Percentiles rank a stretch among this genome's conserved stretches.
Evolutionary conservation across 1,284 basidiomycete genomes (phyloP).

Genomic region (Ganoderma resinaceum): DNA sequence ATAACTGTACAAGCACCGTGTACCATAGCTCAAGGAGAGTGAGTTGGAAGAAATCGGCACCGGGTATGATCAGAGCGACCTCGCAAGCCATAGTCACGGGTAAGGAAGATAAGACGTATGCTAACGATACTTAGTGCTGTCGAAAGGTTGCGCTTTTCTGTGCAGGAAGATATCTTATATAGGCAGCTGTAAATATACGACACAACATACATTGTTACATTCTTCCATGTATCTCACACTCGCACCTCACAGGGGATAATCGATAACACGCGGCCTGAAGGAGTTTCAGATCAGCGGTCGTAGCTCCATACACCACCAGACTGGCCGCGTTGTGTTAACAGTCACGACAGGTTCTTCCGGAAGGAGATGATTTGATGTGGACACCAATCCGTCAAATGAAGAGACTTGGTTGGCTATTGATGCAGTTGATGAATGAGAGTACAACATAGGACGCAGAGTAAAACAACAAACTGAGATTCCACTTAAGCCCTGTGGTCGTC

Average conservation of each 20-base stretch:
- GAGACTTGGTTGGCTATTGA: slow-evolving; percentile 64
- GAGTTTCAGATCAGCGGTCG: slow-evolving; percentile 18
- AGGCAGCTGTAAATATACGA: too few relatives aligned
- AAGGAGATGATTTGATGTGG: slow-evolving; percentile 91
- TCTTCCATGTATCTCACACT: not conserved
- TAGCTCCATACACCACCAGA: slow-evolving; percentile 76
- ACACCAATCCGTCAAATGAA: slow-evolving; percentile 83
- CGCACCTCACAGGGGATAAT: not conserved
- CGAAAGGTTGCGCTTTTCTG: too few relatives aligned
- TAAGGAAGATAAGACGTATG: too few relatives aligned
- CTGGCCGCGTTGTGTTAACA: slow-evolving; percentile 81
- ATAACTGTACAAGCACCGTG: too few relatives aligned
- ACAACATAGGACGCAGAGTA: not conserved
- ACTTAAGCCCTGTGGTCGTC: slow-evolving; percentile 85
- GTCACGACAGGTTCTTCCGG: slow-evolving; percentile 66
- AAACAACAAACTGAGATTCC: slow-evolving; percentile 80
- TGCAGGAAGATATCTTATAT: too few relatives aligned
- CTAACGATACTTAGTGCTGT: too few relatives aligned
- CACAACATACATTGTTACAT: not conserved
- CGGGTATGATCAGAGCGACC: too few relatives aligned
- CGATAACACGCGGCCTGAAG: not conserved
- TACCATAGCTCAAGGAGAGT: too few relatives aligned
- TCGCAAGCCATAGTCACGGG: too few relatives aligned
- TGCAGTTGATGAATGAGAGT: slow-evolving; percentile 1
- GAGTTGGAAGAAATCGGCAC: too few relatives aligned